Percentiles rank a stretch among this genome's conserved stretches.
phyloP scores from a whole-genome alignment of 2,329 filamentous ascomycete species.

The Geosmithia morbida region DNA sequence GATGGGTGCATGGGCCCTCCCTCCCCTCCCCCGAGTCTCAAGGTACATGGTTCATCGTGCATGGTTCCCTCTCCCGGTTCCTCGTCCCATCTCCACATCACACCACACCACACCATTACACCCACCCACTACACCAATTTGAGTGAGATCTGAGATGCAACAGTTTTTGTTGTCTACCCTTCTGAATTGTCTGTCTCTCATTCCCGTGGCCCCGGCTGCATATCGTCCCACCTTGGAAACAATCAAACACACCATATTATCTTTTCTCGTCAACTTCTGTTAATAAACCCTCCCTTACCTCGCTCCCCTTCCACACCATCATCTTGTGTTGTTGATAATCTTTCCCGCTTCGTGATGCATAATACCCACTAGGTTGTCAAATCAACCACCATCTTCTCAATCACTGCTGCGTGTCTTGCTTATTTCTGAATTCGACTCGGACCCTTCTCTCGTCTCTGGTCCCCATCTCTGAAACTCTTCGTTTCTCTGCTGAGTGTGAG shows the following conservation, averaged over 20 bases:
- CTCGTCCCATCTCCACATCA: background rate
- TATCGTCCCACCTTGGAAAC: background rate
- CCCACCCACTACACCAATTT: background rate
- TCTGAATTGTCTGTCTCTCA: background rate
- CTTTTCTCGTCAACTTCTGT: background rate
- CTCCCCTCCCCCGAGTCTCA: background rate
- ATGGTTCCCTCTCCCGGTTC: background rate
- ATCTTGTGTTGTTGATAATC: background rate
- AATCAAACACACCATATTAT: background rate
- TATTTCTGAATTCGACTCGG: background rate
- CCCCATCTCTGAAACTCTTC: background rate
- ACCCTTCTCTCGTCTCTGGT: background rate
- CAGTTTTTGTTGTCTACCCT: background rate
- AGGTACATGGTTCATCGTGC: too few species aligned
- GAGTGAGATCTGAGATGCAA: background rate
- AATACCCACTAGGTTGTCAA: background rate
- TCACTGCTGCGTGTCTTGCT: background rate
- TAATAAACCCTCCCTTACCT: conserved; percentile 1
- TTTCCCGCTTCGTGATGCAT: background rate
- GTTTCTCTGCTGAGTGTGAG: background rate
- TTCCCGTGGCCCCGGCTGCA: background rate
- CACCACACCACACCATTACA: background rate
- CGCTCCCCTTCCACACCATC: background rate
- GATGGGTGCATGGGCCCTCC: background rate
- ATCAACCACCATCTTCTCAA: background rate